Evolutionary conservation across 2,329 filamentous ascomycete genomes (phyloP).

Genomic region (Verticillium albo-atrum): DNA sequence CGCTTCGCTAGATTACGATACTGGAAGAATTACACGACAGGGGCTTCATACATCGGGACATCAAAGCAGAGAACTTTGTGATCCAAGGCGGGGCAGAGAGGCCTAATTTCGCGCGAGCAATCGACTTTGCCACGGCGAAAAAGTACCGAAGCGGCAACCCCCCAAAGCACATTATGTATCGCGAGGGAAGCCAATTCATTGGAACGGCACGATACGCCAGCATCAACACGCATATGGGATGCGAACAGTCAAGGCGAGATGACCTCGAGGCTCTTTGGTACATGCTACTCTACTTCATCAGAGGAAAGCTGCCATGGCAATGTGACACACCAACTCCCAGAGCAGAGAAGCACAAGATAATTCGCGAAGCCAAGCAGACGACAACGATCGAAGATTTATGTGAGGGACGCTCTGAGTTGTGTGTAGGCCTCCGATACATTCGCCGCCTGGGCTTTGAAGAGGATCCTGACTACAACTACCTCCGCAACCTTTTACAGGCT

Average conservation of each 20-base stretch:
- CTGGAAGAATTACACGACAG: neutral
- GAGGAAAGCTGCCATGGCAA: neutral
- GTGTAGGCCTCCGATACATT: neutral
- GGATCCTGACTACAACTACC: neutral
- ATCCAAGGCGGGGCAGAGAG: neutral
- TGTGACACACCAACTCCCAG: neutral
- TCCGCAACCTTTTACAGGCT: neutral
- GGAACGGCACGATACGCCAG: neutral
- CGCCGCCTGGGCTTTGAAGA: neutral
- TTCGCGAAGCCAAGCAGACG: neutral
- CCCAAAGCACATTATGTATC: neutral
- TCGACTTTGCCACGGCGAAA: neutral
- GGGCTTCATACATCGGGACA: neutral
- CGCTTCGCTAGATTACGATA: neutral
- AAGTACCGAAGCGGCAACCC: neutral
- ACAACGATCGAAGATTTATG: neutral
- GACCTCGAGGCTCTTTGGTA: neutral
- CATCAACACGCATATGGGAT: neutral
- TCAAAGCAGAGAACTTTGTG: neutral
- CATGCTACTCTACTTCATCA: neutral
- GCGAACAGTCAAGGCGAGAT: neutral
- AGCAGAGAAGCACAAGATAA: neutral
- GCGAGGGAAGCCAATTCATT: neutral
- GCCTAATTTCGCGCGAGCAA: neutral
- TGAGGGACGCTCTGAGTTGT: neutral